Evolutionary conservation across 176 grass and related monocot species (phyloP).

Genomic region (Thalia dealbata): DNA sequence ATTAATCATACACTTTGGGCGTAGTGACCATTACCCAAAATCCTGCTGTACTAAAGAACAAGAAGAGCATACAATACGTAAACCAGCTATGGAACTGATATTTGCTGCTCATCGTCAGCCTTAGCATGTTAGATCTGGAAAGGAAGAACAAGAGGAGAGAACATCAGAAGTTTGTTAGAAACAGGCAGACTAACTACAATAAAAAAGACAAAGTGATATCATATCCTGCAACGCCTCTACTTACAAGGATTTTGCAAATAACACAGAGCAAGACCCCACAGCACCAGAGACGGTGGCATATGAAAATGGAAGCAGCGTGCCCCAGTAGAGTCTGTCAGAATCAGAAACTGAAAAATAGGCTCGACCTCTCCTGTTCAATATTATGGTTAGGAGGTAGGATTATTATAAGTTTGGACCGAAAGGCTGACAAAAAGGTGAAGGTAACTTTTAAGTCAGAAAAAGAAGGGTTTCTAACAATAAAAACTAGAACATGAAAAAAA

Average conservation of each 20-base stretch:
- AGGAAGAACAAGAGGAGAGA: conserved; percentile 1
- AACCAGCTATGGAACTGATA: conserved; percentile 95
- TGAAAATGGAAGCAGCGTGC: conserved; percentile 87
- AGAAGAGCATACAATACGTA: conserved; percentile 77
- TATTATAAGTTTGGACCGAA: neutral
- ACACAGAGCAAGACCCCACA: conserved; percentile 88
- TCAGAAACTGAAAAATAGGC: conserved; percentile 48
- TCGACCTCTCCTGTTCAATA: conserved; percentile 56
- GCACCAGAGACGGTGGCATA: conserved; percentile 95
- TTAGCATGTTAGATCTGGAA: conserved; percentile 91
- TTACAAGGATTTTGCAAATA: conserved; percentile 99
- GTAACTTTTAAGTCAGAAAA: neutral
- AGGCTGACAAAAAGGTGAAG: neutral
- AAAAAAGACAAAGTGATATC: neutral
- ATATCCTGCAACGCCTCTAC: conserved; percentile 25
- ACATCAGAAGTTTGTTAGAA: conserved; percentile 19
- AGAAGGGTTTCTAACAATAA: neutral
- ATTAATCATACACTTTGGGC: neutral
- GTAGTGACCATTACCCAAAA: conserved; percentile 74
- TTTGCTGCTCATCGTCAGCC: conserved; percentile 74
- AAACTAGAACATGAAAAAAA: conserved; percentile 4
- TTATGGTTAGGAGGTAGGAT: conserved; percentile 18
- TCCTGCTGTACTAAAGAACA: conserved; percentile 85
- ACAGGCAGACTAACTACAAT: conserved; percentile 4
- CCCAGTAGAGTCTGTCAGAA: conserved; percentile 56